These are phyloP conservation scores for Phytophthora meadii DNA, from an alignment of 352 stramenopile species.

Conservation along the genomic window DNA sequence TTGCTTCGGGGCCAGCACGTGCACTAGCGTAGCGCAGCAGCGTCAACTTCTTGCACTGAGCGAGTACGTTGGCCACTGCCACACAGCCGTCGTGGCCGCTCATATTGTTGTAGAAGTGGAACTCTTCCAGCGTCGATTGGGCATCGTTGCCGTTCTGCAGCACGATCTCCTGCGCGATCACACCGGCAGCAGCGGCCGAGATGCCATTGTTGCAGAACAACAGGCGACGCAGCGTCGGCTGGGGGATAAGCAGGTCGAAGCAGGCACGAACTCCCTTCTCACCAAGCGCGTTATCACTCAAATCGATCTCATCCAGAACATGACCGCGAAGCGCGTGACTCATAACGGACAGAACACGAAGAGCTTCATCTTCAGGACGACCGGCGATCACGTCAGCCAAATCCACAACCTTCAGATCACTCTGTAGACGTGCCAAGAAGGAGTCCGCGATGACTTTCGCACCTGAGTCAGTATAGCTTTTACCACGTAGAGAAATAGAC, in stretches of 20 bases:
- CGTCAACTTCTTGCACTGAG: conserved; percentile 77
- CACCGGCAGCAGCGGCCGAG: conserved; percentile 85
- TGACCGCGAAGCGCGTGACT: conserved; percentile 63
- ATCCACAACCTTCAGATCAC: conserved; percentile 74
- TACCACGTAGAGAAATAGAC: conserved; percentile 88
- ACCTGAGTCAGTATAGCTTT: conserved; percentile 86
- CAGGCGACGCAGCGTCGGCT: conserved; percentile 84
- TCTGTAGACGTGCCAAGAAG: conserved; percentile 65
- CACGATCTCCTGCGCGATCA: conserved; percentile 90
- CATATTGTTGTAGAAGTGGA: conserved; percentile 99
- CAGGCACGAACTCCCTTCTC: conserved; percentile 94
- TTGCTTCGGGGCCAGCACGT: conserved; percentile 69
- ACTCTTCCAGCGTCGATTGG: conserved; percentile 87
- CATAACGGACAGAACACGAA: conserved; percentile 84
- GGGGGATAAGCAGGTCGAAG: conserved; percentile 81
- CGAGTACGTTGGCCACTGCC: conserved; percentile 88
- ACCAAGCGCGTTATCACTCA: conserved; percentile 96
- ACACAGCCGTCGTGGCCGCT: conserved; percentile 92
- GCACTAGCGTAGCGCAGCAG: conserved; percentile 95
- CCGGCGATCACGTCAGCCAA: conserved; percentile 90
- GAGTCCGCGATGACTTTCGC: conserved; percentile 67
- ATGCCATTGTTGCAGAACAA: conserved; percentile 97
- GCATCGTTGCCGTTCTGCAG: conserved; percentile 70
- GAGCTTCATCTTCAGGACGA: conserved; percentile 80
- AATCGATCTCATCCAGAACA: conserved; percentile 83